Base-by-base conservation (phyloP, 2,329 filamentous ascomycete genomes). In the Teratosphaeria gauchensis region DNA sequence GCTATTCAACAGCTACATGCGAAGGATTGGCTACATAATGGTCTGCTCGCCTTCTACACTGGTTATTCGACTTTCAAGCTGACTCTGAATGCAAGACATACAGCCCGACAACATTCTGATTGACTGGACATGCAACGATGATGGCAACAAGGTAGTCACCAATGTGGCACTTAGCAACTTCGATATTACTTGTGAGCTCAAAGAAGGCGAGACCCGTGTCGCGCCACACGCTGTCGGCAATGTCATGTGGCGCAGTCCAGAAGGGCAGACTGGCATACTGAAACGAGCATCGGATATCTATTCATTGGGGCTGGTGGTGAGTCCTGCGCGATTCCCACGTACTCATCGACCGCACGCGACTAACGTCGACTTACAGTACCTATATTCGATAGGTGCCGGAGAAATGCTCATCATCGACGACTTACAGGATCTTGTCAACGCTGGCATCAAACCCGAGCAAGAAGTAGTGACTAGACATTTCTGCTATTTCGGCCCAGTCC, bases 201-300 rank as follows among this genome's bases (percentile, higher is more conserved):
- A 72, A 62, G 59, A 60, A 46, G 66, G 65, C 64, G 60, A 66
- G 54, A 55, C 62, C 56, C 62, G 62, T 61, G 59, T 65, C 19
- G 69, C 65, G 5, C 65, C 62, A 58, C 58, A 69, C 64, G 66
- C 66, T 59, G 64, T 75, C 63, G 72, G 72, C 14, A 75, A 75
- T 62, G 68, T 60, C 21, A 75, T 75, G 70, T 75, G 72, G 72
- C 70, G 72, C 65, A 75, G 72, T 65, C 73, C 68, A 57, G 73
- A 75, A 68, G 71, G 66, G 59, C 71, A 75, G 61, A 71, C 69
- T 7, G 70, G 71, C 61, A 68, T 61, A 33, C 57, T 71, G 35
- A 68, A 64, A 6, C 72, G 72, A 61, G 69, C 72, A 56, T 75
- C 70, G 52, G 73, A 74, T 56, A 64, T 75, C 16, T 74, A 70